Evolutionary conservation across 169 alveolate genomes (phyloP).

Genomic region (Plasmodium malariae): DNA sequence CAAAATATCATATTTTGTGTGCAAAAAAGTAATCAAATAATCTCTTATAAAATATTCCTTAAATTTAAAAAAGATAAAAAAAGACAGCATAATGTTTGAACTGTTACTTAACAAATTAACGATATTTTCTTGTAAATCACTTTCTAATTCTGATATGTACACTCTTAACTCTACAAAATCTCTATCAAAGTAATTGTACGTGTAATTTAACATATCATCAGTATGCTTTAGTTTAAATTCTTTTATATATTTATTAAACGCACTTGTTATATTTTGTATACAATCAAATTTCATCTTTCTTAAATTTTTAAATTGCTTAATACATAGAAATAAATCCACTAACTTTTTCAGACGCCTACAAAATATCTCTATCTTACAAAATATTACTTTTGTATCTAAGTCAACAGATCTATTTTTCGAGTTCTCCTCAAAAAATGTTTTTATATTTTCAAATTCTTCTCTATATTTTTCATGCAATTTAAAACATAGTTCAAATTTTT

Average conservation of each 20-base stretch:
- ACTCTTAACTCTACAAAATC: slow-evolving; percentile 97
- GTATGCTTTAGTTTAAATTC: slow-evolving; percentile 72
- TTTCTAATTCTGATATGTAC: slow-evolving; percentile 90
- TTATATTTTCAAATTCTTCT: slow-evolving; percentile 92
- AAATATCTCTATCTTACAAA: slow-evolving; percentile 96
- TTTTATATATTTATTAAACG: slow-evolving; percentile 91
- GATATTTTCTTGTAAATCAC: slow-evolving; percentile 79
- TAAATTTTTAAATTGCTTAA: slow-evolving; percentile 93
- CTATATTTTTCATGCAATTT: slow-evolving; percentile 94
- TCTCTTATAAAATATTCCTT: slow-evolving; percentile 53
- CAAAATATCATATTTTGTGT: slow-evolving; percentile 66
- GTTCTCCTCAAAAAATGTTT: slow-evolving; percentile 92
- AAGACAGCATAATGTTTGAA: slow-evolving; percentile 93
- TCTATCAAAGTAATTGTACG: slow-evolving; percentile 95
- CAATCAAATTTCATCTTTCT: slow-evolving; percentile 95
- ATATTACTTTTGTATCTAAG: slow-evolving; percentile 95
- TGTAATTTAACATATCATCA: slow-evolving; percentile 94
- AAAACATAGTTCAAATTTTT: slow-evolving; percentile 93
- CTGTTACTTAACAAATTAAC: slow-evolving; percentile 91
- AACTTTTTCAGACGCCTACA: slow-evolving; percentile 96
- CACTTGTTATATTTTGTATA: slow-evolving; percentile 91
- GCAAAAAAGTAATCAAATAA: slow-evolving; percentile 38
- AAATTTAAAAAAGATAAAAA: slow-evolving; percentile 71
- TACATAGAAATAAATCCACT: slow-evolving; percentile 95
- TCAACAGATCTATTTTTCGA: slow-evolving; percentile 96